These are phyloP conservation scores for Rickenella mellea DNA, from an alignment of 768 basidiomycete species.

Conservation along the genomic window DNA sequence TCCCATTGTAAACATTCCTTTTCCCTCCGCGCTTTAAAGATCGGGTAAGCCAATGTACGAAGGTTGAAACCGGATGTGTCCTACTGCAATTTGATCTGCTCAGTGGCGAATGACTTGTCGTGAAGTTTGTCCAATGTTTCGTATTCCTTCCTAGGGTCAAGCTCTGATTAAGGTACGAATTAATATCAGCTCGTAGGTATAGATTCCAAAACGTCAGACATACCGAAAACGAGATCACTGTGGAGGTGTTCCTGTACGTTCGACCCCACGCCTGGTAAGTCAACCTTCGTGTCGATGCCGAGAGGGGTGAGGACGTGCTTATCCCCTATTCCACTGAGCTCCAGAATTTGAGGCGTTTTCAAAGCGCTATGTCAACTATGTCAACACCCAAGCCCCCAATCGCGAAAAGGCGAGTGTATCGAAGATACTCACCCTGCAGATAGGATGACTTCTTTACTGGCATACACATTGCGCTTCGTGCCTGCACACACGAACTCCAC, in stretches of 20 bases:
- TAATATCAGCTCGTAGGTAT: not conserved
- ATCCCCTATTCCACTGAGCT: constrained; percentile 64
- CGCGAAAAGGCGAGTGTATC: not conserved
- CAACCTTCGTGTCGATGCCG: constrained; percentile 40
- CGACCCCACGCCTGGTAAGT: constrained; percentile 72
- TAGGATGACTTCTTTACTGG: constrained; percentile 40
- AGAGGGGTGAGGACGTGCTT: constrained; percentile 33
- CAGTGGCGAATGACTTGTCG: constrained; percentile 16
- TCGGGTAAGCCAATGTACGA: not conserved
- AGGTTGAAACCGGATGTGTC: constrained; percentile 1
- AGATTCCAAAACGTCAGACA: not conserved
- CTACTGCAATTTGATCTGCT: constrained; percentile 25
- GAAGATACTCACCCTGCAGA: constrained; percentile 7
- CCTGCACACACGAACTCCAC: constrained; percentile 32
- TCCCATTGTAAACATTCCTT: not conserved
- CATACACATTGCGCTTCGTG: constrained; percentile 23
- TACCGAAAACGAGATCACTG: constrained; percentile 18
- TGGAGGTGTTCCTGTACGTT: constrained; percentile 46
- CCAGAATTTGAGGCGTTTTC: constrained; percentile 42
- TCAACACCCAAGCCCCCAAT: no score
- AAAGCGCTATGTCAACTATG: constrained; percentile 19
- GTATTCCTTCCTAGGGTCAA: constrained; percentile 17
- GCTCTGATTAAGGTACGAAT: constrained; percentile 12
- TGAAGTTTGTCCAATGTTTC: constrained; percentile 21
- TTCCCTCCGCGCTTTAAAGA: not conserved